A percentile compares a stretch with the other conserved stretches of the same genome.
Evolutionary conservation across 1,284 basidiomycete genomes (phyloP).

Genomic region (Cryptococcus hybrid): DNA sequence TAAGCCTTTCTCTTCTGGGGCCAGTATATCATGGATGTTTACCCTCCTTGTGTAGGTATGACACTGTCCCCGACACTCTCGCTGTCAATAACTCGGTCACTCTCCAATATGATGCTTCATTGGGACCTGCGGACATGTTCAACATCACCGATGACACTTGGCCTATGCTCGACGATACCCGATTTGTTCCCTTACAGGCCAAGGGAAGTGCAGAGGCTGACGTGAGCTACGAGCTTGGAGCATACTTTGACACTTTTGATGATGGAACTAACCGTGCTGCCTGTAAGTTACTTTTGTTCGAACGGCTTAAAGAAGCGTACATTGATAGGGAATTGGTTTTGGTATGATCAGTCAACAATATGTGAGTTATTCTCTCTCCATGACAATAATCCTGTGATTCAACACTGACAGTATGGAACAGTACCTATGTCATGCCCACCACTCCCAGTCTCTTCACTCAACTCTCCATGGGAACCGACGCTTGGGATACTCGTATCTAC

Average conservation of each 20-base stretch:
- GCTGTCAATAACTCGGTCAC: slow-evolving; percentile 74
- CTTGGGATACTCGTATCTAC: slow-evolving; percentile 66
- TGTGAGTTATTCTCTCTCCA: slow-evolving; percentile 42
- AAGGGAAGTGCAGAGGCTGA: slow-evolving; percentile 44
- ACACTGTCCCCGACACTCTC: slow-evolving; percentile 66
- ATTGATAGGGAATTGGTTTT: no score
- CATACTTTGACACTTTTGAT: slow-evolving; percentile 45
- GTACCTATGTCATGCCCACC: slow-evolving; percentile 35
- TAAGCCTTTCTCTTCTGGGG: slow-evolving; percentile 26
- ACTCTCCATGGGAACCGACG: slow-evolving; percentile 70
- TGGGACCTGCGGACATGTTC: slow-evolving; percentile 16
- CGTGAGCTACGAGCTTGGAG: slow-evolving; percentile 46
- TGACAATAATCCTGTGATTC: background rate
- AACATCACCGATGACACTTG: slow-evolving; percentile 22
- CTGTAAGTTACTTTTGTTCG: no score
- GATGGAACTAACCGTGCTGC: slow-evolving; percentile 48
- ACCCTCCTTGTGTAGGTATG: slow-evolving; percentile 64
- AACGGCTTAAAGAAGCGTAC: no score
- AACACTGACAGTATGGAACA: no score
- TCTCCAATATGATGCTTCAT: slow-evolving; percentile 61
- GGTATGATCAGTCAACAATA: slow-evolving; percentile 46
- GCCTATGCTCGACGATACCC: slow-evolving; percentile 50
- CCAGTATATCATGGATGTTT: background rate
- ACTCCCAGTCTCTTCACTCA: slow-evolving; percentile 72
- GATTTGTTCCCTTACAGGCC: slow-evolving; percentile 46